phyloP scores from a whole-genome alignment of 495 filamentous ascomycete species.

The Penicillium crystallinum region DNA sequence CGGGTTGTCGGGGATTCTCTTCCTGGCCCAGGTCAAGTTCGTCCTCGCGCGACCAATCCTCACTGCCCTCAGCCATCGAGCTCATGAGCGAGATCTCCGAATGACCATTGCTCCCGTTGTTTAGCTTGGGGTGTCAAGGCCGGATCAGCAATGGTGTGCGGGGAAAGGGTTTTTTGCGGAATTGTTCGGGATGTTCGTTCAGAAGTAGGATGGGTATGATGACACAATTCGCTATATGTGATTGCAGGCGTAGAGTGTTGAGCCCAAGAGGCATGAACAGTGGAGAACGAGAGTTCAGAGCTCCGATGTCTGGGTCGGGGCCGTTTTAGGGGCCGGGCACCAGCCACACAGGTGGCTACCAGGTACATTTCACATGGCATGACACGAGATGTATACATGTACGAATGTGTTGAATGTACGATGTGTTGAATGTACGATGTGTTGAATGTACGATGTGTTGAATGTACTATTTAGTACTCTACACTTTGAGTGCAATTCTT shows the following conservation, averaged over 20 bases:
- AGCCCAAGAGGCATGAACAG: constrained; percentile 25
- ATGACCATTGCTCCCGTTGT: constrained; percentile 40
- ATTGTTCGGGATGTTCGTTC: neutral
- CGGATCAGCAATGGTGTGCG: constrained; percentile 9
- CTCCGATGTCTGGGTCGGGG: constrained; percentile 21
- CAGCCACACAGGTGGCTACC: constrained; percentile 22
- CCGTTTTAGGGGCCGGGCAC: constrained; percentile 14
- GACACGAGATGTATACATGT: too few relatives aligned
- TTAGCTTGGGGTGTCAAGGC: constrained; percentile 6
- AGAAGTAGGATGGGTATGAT: neutral
- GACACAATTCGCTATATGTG: neutral
- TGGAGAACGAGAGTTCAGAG: constrained; percentile 18
- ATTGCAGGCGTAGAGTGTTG: constrained; percentile 2
- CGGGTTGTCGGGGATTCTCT: constrained; percentile 20
- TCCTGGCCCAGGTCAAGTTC: constrained; percentile 44
- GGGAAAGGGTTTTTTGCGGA: neutral
- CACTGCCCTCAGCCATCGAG: constrained; percentile 46
- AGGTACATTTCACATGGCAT: neutral
- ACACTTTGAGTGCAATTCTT: too few relatives aligned
- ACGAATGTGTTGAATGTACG: too few relatives aligned
- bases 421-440: too few relatives aligned
- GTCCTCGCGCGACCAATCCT: constrained; percentile 43
- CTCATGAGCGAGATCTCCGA: constrained; percentile 43
- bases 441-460: too few relatives aligned
- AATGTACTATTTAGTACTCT: too few relatives aligned